These are phyloP conservation scores for Boletus sensibilis DNA, from an alignment of 768 basidiomycete species.

Conservation along the genomic window DNA sequence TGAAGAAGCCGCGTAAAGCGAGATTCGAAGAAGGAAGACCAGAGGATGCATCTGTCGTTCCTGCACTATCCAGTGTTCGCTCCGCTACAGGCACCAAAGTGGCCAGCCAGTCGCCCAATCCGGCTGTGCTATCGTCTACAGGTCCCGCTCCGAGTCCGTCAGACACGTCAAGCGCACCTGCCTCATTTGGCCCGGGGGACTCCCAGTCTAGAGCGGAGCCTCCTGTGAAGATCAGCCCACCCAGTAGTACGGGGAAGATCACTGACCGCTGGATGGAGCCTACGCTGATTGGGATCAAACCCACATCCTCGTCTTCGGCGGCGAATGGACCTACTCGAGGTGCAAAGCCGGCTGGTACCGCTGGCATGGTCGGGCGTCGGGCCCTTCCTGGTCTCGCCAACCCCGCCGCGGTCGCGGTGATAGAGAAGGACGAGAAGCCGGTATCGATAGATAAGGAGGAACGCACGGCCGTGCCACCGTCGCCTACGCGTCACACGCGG, in stretches of 20 bases:
- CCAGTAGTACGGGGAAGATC: conserved; percentile 18
- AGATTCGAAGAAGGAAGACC: conserved; percentile 18
- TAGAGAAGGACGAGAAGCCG: conserved; percentile 7
- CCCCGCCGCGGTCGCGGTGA: background rate
- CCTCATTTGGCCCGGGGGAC: background rate
- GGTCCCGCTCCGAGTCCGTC: conserved; percentile 1
- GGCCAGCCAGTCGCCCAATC: background rate
- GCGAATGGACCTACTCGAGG: background rate
- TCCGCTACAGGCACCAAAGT: background rate
- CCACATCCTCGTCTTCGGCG: conserved; percentile 6
- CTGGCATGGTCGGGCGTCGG: conserved; percentile 37
- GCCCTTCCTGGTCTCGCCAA: conserved; percentile 43
- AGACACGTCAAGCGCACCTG: background rate
- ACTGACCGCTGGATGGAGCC: conserved; percentile 35
- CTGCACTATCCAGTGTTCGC: background rate
- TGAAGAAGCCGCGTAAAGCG: conserved; percentile 62
- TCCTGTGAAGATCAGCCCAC: conserved; percentile 6
- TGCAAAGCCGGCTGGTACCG: conserved; percentile 13
- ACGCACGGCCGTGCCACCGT: conserved; percentile 16
- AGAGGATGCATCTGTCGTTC: background rate
- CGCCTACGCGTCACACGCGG: conserved; percentile 48
- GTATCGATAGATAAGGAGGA: conserved; percentile 21
- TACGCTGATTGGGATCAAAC: conserved; percentile 34
- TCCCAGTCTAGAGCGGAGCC: background rate
- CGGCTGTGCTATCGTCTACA: background rate